phyloP scores from a whole-genome alignment of 345 rosid species.

The Moricandia moricandioides region DNA sequence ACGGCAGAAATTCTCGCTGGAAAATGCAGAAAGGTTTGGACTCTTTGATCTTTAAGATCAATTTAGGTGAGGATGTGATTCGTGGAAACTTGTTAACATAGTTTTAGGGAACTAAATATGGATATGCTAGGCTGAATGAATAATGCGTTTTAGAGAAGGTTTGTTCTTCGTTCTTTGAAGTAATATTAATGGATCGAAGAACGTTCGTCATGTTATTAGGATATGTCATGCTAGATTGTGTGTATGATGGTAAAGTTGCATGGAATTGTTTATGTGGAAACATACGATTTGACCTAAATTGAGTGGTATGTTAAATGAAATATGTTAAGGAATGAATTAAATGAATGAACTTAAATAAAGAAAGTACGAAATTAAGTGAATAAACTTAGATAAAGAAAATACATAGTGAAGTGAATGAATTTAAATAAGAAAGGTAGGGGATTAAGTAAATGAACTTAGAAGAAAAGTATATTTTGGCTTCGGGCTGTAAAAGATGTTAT shows the following conservation, averaged over 20 bases:
- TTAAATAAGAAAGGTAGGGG: not conserved
- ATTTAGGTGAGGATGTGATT: not conserved
- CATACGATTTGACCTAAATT: no score
- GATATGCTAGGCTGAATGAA: not conserved
- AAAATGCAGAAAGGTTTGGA: no score
- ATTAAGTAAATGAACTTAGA: not conserved
- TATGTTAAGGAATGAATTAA: no score
- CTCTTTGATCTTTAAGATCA: no score
- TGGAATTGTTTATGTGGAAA: not conserved
- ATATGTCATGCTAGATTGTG: not conserved
- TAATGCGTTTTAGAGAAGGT: not conserved
- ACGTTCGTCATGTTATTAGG: not conserved
- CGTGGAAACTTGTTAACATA: not conserved
- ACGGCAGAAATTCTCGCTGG: no score
- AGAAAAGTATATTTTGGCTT: not conserved
- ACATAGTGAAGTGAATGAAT: no score
- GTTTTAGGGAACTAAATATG: not conserved
- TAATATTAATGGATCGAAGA: not conserved
- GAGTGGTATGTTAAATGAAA: no score
- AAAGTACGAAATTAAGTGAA: not conserved
- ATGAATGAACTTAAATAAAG: not conserved
- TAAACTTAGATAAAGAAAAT: no score
- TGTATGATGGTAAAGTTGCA: not conserved
- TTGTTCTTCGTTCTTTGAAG: not conserved
- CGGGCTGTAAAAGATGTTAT: not conserved